phyloP scores from a whole-genome alignment of 2,329 filamentous ascomycete species.

The Paracamarosporium sp. region DNA sequence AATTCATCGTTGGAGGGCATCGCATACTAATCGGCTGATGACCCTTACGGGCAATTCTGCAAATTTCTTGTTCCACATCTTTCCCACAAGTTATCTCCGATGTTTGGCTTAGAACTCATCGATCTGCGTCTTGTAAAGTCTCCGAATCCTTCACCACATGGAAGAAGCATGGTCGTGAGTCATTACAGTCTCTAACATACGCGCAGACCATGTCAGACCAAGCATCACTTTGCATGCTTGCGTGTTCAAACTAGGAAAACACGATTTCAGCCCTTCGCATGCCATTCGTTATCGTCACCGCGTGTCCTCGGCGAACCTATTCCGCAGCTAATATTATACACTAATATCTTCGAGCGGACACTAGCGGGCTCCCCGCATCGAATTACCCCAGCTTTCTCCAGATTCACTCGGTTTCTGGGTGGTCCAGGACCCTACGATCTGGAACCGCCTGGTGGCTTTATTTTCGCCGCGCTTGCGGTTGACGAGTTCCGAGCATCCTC shows the following conservation, averaged over 20 bases:
- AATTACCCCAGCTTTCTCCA: not conserved
- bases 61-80: too few species aligned
- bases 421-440: slow-evolving; percentile 2
- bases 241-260: not conserved
- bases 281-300: not conserved
- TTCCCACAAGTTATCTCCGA: not conserved
- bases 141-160: not conserved
- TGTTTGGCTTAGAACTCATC: not conserved
- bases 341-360: not conserved
- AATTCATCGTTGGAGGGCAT: too few species aligned
- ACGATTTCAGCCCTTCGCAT: not conserved
- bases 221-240: not conserved
- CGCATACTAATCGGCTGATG: too few species aligned
- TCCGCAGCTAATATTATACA: not conserved
- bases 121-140: not conserved
- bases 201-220: not conserved
- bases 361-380: not conserved
- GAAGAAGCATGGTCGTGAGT: not conserved
- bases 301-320: not conserved
- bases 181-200: not conserved
- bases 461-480: slow-evolving; percentile 8
- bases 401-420: not conserved
- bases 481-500: slow-evolving; percentile 6
- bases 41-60: too few species aligned
- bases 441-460: not conserved